These are phyloP conservation scores for Prunella vulgaris DNA, from an alignment of 257 asterid species.

Conservation along the genomic window DNA sequence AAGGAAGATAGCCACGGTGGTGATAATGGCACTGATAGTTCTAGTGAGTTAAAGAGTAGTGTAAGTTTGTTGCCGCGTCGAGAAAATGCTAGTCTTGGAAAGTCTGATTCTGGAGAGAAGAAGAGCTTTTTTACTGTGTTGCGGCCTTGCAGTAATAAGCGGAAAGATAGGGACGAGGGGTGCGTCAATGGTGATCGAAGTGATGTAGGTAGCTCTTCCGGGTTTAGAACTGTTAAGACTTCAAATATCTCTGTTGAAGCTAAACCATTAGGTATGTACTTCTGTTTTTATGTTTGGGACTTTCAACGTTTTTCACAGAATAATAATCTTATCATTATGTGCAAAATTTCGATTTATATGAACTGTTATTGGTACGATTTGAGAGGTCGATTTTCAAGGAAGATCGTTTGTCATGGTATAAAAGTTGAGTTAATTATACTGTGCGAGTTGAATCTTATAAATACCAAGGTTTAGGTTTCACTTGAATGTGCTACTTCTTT, in stretches of 20 bases:
- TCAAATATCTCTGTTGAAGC: slow-evolving; percentile 30
- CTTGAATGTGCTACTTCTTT: background rate
- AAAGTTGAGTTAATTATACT: background rate
- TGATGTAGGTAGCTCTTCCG: slow-evolving; percentile 24
- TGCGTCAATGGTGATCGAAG: slow-evolving; percentile 21
- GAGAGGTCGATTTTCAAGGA: background rate
- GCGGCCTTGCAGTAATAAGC: slow-evolving; percentile 50
- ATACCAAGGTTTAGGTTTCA: background rate
- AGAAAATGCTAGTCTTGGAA: slow-evolving; percentile 8
- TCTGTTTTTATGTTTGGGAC: background rate
- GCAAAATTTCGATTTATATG: background rate
- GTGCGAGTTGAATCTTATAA: background rate
- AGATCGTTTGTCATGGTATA: no score
- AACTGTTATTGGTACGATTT: background rate
- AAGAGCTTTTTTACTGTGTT: slow-evolving; percentile 19
- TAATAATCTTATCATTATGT: background rate
- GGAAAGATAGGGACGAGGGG: slow-evolving; percentile 44
- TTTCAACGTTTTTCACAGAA: background rate
- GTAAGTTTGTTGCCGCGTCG: slow-evolving; percentile 34
- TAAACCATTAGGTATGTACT: slow-evolving; percentile 40
- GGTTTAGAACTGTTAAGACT: slow-evolving; percentile 29
- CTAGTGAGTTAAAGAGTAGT: slow-evolving; percentile 16
- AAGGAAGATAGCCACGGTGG: slow-evolving; percentile 15
- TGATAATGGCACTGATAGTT: slow-evolving; percentile 4
- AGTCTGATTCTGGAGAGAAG: slow-evolving; percentile 17